Percentiles rank a stretch among this genome's conserved stretches.
Conservation (phyloP, 2,329 filamentous ascomycete species). For the Penicillium concentricum region DNA sequence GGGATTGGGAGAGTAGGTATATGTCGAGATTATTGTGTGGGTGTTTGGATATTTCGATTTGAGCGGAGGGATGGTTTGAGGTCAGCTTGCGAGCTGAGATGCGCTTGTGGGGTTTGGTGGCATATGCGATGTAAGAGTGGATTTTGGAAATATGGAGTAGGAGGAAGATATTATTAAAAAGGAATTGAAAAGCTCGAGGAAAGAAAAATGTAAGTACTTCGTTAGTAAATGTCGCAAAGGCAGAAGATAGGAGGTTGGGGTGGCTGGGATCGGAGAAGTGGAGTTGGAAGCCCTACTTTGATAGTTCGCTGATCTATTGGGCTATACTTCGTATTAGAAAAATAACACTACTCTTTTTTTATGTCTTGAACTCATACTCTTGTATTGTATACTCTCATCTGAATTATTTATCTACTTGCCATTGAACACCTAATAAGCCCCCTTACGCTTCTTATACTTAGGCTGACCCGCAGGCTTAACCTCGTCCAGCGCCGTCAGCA, state of each 20-base stretch:
- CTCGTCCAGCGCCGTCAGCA: constrained; percentile 51
- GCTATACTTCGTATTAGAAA: neutral
- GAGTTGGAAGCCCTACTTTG: neutral
- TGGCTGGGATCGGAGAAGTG: constrained; percentile 11
- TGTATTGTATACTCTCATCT: neutral
- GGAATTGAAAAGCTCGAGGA: neutral
- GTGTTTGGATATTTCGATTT: neutral
- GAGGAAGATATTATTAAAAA: neutral
- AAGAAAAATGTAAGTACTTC: neutral
- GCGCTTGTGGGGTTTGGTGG: neutral
- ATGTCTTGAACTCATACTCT: neutral
- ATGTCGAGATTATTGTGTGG: neutral
- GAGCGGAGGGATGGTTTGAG: neutral
- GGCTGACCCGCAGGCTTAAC: constrained; percentile 50
- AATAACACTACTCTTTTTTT: neutral
- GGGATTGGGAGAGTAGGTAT: neutral
- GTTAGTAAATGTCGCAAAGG: neutral
- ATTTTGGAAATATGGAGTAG: neutral
- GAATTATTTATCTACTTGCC: neutral
- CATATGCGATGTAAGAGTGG: neutral
- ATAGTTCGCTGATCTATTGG: neutral
- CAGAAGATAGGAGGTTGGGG: constrained; percentile 1
- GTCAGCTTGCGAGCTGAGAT: neutral
- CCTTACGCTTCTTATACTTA: constrained; percentile 47
- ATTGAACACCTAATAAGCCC: constrained; percentile 49